These are phyloP conservation scores for Epichloe typhina DNA, from an alignment of 2,329 filamentous ascomycete species.

Conservation along the genomic window DNA sequence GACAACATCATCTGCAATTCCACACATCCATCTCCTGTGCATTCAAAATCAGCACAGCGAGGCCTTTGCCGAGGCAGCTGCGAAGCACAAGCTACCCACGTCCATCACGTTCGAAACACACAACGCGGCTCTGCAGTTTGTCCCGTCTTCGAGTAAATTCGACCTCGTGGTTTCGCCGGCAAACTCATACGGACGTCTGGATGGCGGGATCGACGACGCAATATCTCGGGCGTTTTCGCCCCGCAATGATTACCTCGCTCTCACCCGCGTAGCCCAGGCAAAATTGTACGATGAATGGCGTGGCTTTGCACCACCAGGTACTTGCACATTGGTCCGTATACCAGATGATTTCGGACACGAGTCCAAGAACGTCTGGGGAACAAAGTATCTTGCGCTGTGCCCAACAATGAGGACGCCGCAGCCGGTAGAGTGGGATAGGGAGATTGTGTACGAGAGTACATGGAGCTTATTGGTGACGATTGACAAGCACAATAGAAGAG, in stretches of 20 bases:
- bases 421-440: constrained; percentile 32
- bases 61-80: constrained; percentile 26
- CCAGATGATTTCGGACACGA: constrained; percentile 21
- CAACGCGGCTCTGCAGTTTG: constrained; percentile 23
- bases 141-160: constrained; percentile 25
- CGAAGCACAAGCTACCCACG: constrained; percentile 17
- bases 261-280: constrained; percentile 31
- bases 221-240: constrained; percentile 36
- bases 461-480: constrained; percentile 37
- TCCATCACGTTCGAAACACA: constrained; percentile 22
- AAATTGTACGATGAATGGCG: constrained; percentile 32
- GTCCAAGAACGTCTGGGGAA: constrained; percentile 26
- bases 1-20: background rate
- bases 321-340: constrained; percentile 34
- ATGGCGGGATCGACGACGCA: constrained; percentile 42
- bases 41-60: constrained; percentile 15
- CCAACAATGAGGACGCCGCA: constrained; percentile 38
- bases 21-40: constrained; percentile 10
- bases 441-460: constrained; percentile 40
- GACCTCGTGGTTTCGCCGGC: constrained; percentile 39
- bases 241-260: constrained; percentile 28
- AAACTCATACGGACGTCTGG: constrained; percentile 39
- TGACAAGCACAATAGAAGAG: constrained; percentile 30
- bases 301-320: constrained; percentile 37
- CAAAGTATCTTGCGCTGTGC: constrained; percentile 33